Conservation (phyloP, 768 basidiomycete genomes). For the Lactarius hengduanensis region DNA sequence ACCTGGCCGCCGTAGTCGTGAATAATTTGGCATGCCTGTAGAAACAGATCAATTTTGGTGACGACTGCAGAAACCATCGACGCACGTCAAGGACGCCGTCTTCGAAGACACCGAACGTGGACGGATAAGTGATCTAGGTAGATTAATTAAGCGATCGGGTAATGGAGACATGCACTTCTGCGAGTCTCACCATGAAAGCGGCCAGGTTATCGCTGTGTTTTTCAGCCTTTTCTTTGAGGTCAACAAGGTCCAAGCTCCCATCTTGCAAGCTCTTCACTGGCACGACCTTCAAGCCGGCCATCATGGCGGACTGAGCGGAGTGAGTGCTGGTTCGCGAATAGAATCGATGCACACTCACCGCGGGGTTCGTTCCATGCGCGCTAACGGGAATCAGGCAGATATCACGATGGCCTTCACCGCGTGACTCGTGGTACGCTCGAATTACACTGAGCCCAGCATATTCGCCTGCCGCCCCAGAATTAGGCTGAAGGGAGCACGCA, state of each 20-base stretch:
- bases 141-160: constrained; percentile 20
- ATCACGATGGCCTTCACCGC: constrained; percentile 80
- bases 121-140: constrained; percentile 87
- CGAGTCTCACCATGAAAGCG: constrained; percentile 77
- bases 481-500: constrained; percentile 95
- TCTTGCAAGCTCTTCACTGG: constrained; percentile 86
- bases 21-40: constrained; percentile 85
- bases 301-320: constrained; percentile 75
- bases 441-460: constrained; percentile 96
- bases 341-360: constrained; percentile 51
- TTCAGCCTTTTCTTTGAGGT: constrained; percentile 84
- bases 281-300: constrained; percentile 97
- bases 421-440: constrained; percentile 89
- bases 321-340: constrained; percentile 6
- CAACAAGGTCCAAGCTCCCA: constrained; percentile 86
- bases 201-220: constrained; percentile 90
- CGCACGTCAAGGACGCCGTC: constrained; percentile 75
- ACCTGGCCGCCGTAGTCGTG: constrained; percentile 97
- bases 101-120: constrained; percentile 98
- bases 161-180: constrained; percentile 17
- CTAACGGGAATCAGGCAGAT: constrained; percentile 93
- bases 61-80: neutral
- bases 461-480: constrained; percentile 97
- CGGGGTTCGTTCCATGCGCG: constrained; percentile 98
- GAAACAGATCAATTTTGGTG: constrained; percentile 12